Evolutionary conservation across 176 grass and related monocot species (phyloP).

Genomic region (Ensete ventricosum): DNA sequence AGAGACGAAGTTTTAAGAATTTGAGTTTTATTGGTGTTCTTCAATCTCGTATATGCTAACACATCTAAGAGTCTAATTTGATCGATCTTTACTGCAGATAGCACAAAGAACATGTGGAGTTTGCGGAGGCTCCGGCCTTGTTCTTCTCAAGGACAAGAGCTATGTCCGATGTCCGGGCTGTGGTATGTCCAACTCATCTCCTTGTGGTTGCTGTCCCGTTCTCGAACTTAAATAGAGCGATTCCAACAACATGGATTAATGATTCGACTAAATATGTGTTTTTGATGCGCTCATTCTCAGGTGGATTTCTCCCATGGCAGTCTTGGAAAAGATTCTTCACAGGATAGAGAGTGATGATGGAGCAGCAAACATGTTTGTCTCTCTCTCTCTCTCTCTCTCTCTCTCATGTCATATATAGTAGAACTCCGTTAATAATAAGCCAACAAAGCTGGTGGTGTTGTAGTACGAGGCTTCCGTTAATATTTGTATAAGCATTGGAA

Average conservation of each 20-base stretch:
- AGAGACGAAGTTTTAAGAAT: too few relatives aligned
- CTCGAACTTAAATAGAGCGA: too few relatives aligned
- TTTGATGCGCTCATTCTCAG: constrained; percentile 17
- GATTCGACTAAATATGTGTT: too few relatives aligned
- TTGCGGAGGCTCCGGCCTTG: constrained; percentile 76
- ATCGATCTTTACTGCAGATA: constrained; percentile 25
- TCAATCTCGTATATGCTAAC: too few relatives aligned
- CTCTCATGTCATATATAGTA: too few relatives aligned
- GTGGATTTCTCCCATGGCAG: constrained; percentile 95
- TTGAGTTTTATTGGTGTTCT: too few relatives aligned
- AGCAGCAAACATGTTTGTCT: neutral
- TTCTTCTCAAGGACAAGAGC: constrained; percentile 28
- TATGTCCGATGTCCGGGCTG: constrained; percentile 71
- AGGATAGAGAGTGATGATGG: constrained; percentile 27
- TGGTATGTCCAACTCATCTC: constrained; percentile 30
- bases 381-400: too few relatives aligned
- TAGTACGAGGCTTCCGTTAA: too few relatives aligned
- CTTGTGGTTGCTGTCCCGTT: neutral
- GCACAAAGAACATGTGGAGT: constrained; percentile 66
- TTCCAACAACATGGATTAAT: too few relatives aligned
- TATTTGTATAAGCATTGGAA: too few relatives aligned
- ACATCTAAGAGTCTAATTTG: neutral
- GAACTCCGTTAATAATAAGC: too few relatives aligned
- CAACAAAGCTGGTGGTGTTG: too few relatives aligned
- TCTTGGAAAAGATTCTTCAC: constrained; percentile 90